Evolutionary conservation across 257 asterid genomes (phyloP), one percentile per base, ranked within the genome.

Genomic region (Gentiana dahurica): DNA sequence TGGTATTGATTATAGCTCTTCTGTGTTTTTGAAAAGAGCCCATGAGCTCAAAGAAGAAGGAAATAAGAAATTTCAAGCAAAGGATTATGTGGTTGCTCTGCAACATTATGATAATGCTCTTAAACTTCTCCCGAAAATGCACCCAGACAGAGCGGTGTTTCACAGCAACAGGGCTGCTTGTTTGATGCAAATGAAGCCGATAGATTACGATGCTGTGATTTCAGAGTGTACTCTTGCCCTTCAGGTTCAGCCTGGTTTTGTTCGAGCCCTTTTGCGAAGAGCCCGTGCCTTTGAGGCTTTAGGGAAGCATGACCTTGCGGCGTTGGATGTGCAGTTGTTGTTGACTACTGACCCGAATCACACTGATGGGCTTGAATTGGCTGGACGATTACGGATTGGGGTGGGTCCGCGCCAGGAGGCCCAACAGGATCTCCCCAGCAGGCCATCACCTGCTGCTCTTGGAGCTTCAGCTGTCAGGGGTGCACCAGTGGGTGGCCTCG

Each of bases 401-500:
- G 64, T 85, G 38, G 90, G 85, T 34, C 85, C 89, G 24, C 83
- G 90, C 7, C 94, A 71, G 46, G 96, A 90, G 66, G 83, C 89
- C 48, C 97, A 81, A 63, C 95, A 84, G 80, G 98, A 92, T 55
- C 95, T 90, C 57, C 98, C 82, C 66, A 92, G 98, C 74, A 90
- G 93, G 36, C 98, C 98, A 4, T 92, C 98, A 2, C 98, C 97
- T 9, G 98, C 98, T 6, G 98, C 98, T 7, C 89, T 92, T 49
- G 98, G 98, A 45, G 98, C 98, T 46, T 92, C 98, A 62, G 98
- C 98, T 0, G 88, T 89, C 33, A 91, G 95, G 36, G 95, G 95
- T 59, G 95, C 95, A 32, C 95, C 98, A 6, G 73, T 88, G 68
- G 87, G 78, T 11, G 98, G 98, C 34, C 83, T 85, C 41, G 95